Conservation (phyloP, 306 rosid genomes). For the Rosa rugosa region DNA sequence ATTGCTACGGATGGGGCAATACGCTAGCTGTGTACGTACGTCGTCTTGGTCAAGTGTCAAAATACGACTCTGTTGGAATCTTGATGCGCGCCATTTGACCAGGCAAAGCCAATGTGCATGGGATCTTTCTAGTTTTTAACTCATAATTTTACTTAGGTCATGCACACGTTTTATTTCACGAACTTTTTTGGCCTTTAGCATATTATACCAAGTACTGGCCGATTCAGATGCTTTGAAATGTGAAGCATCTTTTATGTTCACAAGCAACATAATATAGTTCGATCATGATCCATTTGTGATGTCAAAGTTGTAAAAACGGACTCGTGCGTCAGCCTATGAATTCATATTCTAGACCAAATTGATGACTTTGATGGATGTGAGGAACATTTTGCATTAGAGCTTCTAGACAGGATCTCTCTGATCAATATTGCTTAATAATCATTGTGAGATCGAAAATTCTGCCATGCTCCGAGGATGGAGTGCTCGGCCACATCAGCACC, state of each 20-base stretch:
- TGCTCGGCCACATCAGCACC: too few species aligned
- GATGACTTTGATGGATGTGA: neutral
- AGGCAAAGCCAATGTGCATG: neutral
- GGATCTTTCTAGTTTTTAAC: neutral
- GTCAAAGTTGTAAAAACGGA: neutral
- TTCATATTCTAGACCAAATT: neutral
- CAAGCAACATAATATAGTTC: neutral
- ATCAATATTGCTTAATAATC: too few species aligned
- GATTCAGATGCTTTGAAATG: neutral
- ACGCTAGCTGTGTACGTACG: neutral
- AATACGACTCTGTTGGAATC: neutral
- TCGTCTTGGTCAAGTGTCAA: neutral
- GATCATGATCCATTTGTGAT: neutral
- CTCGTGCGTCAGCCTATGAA: neutral
- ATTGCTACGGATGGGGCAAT: neutral
- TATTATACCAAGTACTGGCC: neutral
- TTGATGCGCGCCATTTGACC: neutral
- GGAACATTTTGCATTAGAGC: neutral
- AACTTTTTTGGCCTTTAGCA: neutral
- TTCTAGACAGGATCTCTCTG: neutral
- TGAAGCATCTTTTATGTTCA: constrained; percentile 6
- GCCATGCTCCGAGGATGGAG: too few species aligned
- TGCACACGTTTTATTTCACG: neutral
- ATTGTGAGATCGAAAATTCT: too few species aligned
- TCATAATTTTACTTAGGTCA: neutral